These are phyloP conservation scores for Agrocybe pediades DNA, from an alignment of 768 basidiomycete genomes.

Conservation along the genomic window DNA sequence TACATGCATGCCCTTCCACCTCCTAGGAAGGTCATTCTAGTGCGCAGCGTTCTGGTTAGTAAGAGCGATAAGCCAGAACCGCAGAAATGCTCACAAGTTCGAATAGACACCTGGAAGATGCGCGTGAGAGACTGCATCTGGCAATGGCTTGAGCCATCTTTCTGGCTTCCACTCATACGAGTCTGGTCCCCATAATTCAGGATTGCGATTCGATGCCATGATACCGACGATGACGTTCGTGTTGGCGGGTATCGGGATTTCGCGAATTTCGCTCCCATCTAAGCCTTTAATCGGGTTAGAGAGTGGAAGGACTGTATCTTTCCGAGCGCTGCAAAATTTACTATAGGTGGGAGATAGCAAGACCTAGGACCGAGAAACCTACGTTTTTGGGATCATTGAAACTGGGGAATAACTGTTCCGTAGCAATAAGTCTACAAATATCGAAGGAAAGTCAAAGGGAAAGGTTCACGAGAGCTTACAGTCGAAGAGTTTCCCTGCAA, in stretches of 20 bases:
- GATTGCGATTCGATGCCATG: slow-evolving; percentile 32
- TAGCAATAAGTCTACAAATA: background rate
- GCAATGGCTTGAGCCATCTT: slow-evolving; percentile 34
- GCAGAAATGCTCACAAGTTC: slow-evolving; percentile 23
- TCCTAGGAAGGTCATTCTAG: slow-evolving; percentile 39
- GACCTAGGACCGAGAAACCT: background rate
- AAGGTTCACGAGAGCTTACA: slow-evolving; percentile 22
- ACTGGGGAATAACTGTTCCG: slow-evolving; percentile 22
- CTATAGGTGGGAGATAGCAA: too few species aligned
- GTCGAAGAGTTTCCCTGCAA: slow-evolving; percentile 40
- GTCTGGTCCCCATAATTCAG: slow-evolving; percentile 42
- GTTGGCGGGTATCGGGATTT: slow-evolving; percentile 46
- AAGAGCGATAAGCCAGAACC: background rate
- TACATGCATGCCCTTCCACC: slow-evolving; percentile 49
- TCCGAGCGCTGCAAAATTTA: slow-evolving; percentile 13
- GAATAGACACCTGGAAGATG: slow-evolving; percentile 26
- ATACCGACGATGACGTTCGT: slow-evolving; percentile 42
- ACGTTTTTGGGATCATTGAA: slow-evolving; percentile 13
- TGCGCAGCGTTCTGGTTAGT: background rate
- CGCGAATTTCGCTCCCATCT: slow-evolving; percentile 34
- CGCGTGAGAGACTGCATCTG: slow-evolving; percentile 14
- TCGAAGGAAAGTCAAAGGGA: background rate
- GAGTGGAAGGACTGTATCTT: slow-evolving; percentile 45
- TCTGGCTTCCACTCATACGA: slow-evolving; percentile 44
- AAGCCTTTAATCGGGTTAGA: slow-evolving; percentile 35